Evolutionary conservation across 1,284 basidiomycete genomes (phyloP), one percentile per base, ranked within the genome.

Genomic region (Amylostereum areolatum): DNA sequence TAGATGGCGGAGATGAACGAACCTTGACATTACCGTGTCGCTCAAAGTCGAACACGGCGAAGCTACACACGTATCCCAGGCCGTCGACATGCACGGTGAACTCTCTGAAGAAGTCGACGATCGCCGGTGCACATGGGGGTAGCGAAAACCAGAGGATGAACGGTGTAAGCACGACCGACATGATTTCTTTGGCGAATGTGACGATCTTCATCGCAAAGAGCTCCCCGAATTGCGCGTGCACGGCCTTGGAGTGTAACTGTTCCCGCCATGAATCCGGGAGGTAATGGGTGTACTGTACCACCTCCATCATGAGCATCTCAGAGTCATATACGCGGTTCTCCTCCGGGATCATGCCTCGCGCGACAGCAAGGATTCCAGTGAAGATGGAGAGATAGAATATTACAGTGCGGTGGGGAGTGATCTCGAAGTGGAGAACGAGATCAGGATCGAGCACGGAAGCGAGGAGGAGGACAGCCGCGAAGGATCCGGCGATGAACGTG

Each of bases 21-120:
- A 88, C 85, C 72, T 87, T 90, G 61, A 89, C 77, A 63, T 92
- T 93, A 0, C 92, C 90, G 57, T 96, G 89, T 53, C 93, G 72
- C 65, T 92, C 83, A 66, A 98, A 97, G 66, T 98, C 94, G 64
- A 99, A 99, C 49, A 97, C 95, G 1, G 96, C 97, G 69, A 98
- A 99, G 52, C 89, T 93, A 65, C 97, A 99, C 7, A 99, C 92
- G 62, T 97, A 96, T 8, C 97, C 96, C 2, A 97, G 77, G 1
- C 94, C 92, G 58, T 97, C 95, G 31, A 99, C 89, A 65, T 98
- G 95, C 1, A 99, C 86, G 0, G 93, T 91, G 62, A 97, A 98
- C 69, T 97, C 94, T 43, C 93, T 80, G 77, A 97, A 97, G 63
- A 98, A 97, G 64, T 98, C 95, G 53, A 97, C 80, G 56, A 97